phyloP scores from a whole-genome alignment of 2,329 filamentous ascomycete species.

The Aspergillus unguis region DNA sequence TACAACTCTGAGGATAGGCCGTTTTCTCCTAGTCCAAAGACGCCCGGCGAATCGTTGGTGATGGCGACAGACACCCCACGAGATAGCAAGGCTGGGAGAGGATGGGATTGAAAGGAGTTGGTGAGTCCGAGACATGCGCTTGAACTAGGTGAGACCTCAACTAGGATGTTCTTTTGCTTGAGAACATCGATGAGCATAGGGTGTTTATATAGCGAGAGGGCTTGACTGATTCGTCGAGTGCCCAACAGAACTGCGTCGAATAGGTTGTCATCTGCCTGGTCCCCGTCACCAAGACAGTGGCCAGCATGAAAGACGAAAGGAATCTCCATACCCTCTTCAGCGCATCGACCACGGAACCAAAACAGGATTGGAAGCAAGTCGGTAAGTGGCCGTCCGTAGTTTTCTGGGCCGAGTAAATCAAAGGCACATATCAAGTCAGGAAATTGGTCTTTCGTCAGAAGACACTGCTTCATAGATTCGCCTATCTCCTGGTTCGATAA shows the following conservation, averaged over 20 bases:
- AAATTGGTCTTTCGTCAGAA: constrained; percentile 73
- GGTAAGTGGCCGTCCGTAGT: constrained; percentile 68
- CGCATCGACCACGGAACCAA: constrained; percentile 88
- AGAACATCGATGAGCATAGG: constrained; percentile 84
- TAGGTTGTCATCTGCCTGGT: constrained; percentile 74
- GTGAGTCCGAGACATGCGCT: constrained; percentile 84
- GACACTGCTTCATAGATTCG: constrained; percentile 82
- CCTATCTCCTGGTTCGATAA: constrained; percentile 64
- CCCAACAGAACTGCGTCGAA: constrained; percentile 87
- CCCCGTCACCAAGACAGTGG: constrained; percentile 78
- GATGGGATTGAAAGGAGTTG: constrained; percentile 71
- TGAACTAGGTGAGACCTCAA: constrained; percentile 87
- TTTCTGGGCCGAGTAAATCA: constrained; percentile 87
- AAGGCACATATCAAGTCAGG: constrained; percentile 81
- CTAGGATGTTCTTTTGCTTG: constrained; percentile 79
- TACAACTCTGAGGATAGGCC: constrained; percentile 92
- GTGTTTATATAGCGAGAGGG: constrained; percentile 85
- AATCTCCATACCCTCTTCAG: constrained; percentile 71
- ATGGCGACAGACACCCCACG: constrained; percentile 80
- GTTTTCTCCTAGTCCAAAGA: constrained; percentile 76
- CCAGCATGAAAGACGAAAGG: constrained; percentile 97
- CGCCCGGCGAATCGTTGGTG: constrained; percentile 86
- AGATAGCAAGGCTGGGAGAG: constrained; percentile 77
- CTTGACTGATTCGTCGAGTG: constrained; percentile 84
- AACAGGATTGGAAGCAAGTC: constrained; percentile 81